Conservation (phyloP, 1,139 yeast genomes). For the Magnusiomyces paraingens region DNA sequence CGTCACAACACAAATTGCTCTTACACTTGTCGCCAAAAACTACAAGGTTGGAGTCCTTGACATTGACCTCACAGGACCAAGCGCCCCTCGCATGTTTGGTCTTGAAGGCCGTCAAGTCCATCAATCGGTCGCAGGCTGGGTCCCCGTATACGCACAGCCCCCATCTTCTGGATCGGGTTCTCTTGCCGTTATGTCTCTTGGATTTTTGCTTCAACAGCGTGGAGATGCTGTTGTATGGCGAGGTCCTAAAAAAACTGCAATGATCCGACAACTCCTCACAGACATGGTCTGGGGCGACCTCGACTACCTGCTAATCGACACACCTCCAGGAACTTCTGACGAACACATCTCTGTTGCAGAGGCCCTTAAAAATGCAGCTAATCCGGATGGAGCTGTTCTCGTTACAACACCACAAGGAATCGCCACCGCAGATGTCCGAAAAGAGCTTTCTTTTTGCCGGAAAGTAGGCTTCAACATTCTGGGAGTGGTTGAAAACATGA, state of each 20-base stretch:
- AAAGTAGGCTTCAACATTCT: conserved; percentile 75
- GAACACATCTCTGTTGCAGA: conserved; percentile 97
- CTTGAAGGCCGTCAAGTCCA: conserved; percentile 72
- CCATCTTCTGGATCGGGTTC: conserved; percentile 16
- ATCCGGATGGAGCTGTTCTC: conserved; percentile 86
- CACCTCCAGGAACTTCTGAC: conserved; percentile 98
- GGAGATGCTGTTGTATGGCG: conserved; percentile 96
- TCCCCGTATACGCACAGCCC: conserved; percentile 56
- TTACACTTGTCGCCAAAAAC: conserved; percentile 64
- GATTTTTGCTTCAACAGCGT: conserved; percentile 74
- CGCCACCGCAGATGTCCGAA: conserved; percentile 86
- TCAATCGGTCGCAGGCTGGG: conserved; percentile 84
- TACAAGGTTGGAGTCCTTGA: conserved; percentile 86
- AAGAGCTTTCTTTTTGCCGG: conserved; percentile 86
- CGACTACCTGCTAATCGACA: conserved; percentile 84
- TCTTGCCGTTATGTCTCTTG: conserved; percentile 73
- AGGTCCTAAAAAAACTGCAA: conserved; percentile 97
- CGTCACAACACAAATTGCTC: conserved; percentile 87
- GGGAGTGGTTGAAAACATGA: conserved; percentile 94
- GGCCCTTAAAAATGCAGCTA: conserved; percentile 62
- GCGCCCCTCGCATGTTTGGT: conserved; percentile 94
- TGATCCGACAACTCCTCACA: conserved; percentile 86
- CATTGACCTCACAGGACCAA: conserved; percentile 95
- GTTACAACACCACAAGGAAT: conserved; percentile 97
- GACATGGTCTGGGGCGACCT: conserved; percentile 86